Conservation (phyloP, 164 flowering plant species). For the Nelumbo lutea region DNA sequence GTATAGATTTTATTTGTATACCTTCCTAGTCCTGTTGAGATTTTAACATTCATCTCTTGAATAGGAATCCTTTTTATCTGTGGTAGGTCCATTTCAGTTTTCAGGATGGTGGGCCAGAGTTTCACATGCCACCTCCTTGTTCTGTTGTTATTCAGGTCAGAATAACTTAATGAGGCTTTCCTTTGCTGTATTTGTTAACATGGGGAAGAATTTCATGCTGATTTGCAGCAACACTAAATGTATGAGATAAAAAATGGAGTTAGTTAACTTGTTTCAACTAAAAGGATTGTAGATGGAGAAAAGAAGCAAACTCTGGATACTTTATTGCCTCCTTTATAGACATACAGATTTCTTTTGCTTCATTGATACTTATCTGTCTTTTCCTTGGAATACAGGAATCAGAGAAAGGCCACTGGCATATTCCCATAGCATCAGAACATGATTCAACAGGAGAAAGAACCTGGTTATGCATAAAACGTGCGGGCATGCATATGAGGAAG, state of each 20-base stretch:
- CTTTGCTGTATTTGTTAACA: not conserved
- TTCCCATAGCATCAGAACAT: slow-evolving; percentile 53
- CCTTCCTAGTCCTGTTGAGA: not conserved
- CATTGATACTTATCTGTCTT: not conserved
- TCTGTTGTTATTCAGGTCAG: slow-evolving; percentile 88
- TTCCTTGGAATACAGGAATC: slow-evolving; percentile 49
- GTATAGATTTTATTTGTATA: no score
- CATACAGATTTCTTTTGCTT: not conserved
- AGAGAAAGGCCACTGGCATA: slow-evolving; percentile 76
- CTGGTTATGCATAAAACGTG: slow-evolving; percentile 71
- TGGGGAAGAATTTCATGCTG: not conserved
- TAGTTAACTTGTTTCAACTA: not conserved
- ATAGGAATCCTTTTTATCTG: slow-evolving; percentile 16
- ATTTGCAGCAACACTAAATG: not conserved
- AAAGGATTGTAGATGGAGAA: not conserved
- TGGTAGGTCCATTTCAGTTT: slow-evolving; percentile 75
- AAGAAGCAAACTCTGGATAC: not conserved
- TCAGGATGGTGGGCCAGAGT: slow-evolving; percentile 50
- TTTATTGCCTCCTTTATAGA: not conserved
- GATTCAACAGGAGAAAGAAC: slow-evolving; percentile 42
- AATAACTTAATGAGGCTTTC: slow-evolving; percentile 1
- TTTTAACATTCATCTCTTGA: slow-evolving; percentile 9
- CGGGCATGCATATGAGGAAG: slow-evolving; percentile 4
- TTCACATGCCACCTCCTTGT: slow-evolving; percentile 84
- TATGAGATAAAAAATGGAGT: not conserved